Conservation (phyloP, 73 alveolate species). For the Symbiodinium natans region DNA sequence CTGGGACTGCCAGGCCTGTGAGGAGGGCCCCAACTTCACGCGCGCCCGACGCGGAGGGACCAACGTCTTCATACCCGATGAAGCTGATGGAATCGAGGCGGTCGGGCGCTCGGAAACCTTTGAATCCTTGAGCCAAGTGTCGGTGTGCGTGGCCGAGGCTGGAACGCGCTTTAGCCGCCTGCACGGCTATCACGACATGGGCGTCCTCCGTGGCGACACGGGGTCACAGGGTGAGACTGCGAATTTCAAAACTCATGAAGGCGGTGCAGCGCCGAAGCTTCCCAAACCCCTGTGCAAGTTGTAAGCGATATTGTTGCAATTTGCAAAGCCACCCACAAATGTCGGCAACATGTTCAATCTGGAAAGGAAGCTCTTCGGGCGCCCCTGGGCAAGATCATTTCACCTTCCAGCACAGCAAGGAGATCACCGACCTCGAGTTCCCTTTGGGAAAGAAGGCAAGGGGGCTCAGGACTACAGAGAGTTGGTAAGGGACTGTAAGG, state of each 20-base stretch:
- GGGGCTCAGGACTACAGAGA: neutral
- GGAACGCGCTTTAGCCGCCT: conserved; percentile 62
- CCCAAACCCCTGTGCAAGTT: too few relatives aligned
- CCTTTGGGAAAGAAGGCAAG: conserved; percentile 81
- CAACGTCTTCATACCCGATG: conserved; percentile 72
- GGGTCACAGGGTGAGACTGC: conserved; percentile 71
- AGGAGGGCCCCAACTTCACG: conserved; percentile 68
- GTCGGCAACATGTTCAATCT: neutral
- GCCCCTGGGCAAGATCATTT: conserved; percentile 83
- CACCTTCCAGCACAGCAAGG: conserved; percentile 77
- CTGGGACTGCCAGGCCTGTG: conserved; percentile 18
- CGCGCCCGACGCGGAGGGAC: conserved; percentile 70
- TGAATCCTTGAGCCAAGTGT: neutral
- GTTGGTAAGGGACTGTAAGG: too few relatives aligned
- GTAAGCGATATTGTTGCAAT: neutral
- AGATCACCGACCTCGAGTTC: conserved; percentile 83
- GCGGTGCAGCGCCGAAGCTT: neutral
- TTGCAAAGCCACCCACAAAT: neutral
- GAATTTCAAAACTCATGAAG: conserved; percentile 59
- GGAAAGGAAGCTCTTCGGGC: conserved; percentile 66
- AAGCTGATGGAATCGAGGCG: conserved; percentile 30
- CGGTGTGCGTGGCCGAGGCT: neutral
- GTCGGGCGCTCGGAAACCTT: neutral
- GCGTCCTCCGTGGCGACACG: conserved; percentile 67
- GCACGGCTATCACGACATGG: conserved; percentile 79